Percentiles rank a stretch among this genome's conserved stretches.
Evolutionary conservation across 1,284 basidiomycete species (phyloP).

Genomic region (Boletus semigastroideus): DNA sequence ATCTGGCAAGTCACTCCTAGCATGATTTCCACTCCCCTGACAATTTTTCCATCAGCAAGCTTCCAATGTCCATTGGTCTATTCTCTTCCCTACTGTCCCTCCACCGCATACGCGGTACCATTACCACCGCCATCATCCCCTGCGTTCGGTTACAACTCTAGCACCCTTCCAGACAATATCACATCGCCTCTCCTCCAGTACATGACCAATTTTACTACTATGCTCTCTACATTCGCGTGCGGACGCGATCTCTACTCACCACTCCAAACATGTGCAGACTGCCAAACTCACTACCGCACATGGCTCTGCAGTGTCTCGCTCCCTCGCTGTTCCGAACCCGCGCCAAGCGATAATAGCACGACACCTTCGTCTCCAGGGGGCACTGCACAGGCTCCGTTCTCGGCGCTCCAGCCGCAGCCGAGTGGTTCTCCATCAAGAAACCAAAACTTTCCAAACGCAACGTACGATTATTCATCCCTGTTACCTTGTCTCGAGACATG

Average conservation of each 20-base stretch:
- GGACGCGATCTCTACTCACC: slow-evolving; percentile 82
- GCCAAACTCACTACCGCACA: slow-evolving; percentile 69
- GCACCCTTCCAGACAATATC: slow-evolving; percentile 52
- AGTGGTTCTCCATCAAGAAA: slow-evolving; percentile 44
- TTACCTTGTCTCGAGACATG: slow-evolving; percentile 81
- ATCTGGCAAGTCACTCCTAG: slow-evolving; percentile 46
- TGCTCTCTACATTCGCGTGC: slow-evolving; percentile 71
- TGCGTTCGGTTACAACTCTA: slow-evolving; percentile 46
- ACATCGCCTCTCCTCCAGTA: slow-evolving; percentile 53
- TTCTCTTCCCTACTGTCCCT: slow-evolving; percentile 73
- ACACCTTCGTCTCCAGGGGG: slow-evolving; percentile 27
- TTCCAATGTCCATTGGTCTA: slow-evolving; percentile 76
- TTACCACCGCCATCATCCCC: slow-evolving; percentile 48
- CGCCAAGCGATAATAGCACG: slow-evolving; percentile 13
- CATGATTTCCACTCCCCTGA: background rate
- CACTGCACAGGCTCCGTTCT: slow-evolving; percentile 33
- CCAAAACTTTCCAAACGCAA: slow-evolving; percentile 45
- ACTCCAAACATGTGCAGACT: slow-evolving; percentile 74
- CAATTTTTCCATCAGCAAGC: slow-evolving; percentile 35
- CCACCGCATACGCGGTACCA: slow-evolving; percentile 69
- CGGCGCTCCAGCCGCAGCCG: slow-evolving; percentile 46
- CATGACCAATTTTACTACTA: slow-evolving; percentile 72
- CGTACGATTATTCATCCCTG: slow-evolving; percentile 54
- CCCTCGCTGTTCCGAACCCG: slow-evolving; percentile 64
- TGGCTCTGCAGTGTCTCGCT: slow-evolving; percentile 79